Evolutionary conservation across 495 filamentous ascomycete species (phyloP), one percentile per base, ranked within the genome.

Genomic region (Lasiosphaeria ovina): DNA sequence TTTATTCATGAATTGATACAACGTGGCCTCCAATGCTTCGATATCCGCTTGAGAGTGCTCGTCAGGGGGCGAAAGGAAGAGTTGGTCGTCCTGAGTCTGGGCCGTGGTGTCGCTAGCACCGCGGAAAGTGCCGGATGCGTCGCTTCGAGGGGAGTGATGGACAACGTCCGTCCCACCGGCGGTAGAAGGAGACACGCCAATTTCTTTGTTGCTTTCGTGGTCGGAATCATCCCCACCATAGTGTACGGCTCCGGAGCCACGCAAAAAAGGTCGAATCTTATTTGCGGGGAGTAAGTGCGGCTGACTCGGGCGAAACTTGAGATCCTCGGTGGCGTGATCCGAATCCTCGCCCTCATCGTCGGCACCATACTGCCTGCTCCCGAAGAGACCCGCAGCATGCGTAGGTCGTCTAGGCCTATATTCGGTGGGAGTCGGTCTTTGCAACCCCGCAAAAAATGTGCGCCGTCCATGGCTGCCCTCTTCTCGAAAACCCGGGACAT

Each of bases 161-260:
- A 57, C 42, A 51, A 48, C 51, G 32, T 64, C 65, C 14, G 67
- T 66, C 17, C 67, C 62, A 11, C 57, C 62, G 16, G 59, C 53
- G 17, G 61, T 67, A 32, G 62, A 65, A 14, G 59, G 58, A 33
- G 66, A 59, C 47, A 36, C 65, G 14, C 40, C 38, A 2, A 57
- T 55, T 53, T 58, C 61, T 67, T 67, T 63, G 61, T 62, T 67
- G 52, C 33, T 35, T 57, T 47, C 60, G 54, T 45, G 36, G 7
- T 58, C 60, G 52, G 61, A 51, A 57, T 35, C 50, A 1, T 24
- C 58, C 40, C 42, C 56, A 45, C 57, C 35, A 3, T 45, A 3
- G 12, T 38, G 40, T 7, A 42, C 35, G 17, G 16, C 34, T 3
- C 32, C 50, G 31, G 56, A 49, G 3, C 34, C 42, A 11, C 55